Base-by-base conservation (phyloP, 192 early-diverging fungal species). In the Backusella circina region DNA sequence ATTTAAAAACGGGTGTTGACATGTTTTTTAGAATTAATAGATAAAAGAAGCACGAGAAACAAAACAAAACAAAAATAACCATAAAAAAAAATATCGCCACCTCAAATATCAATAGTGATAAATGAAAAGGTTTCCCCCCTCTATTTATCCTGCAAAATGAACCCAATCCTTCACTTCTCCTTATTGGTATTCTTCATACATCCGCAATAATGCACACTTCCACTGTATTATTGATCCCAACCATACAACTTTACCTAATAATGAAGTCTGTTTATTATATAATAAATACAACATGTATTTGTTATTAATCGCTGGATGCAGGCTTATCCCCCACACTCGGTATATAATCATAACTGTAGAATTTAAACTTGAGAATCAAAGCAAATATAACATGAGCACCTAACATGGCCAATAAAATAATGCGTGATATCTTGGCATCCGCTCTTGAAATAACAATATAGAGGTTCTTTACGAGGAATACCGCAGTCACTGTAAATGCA, bases 311-410 rank as follows among this genome's bases (percentile, higher is more conserved):
- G 32, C 7, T 44, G n/a, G 10, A 2, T 28, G 8, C 69, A 28
- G 70, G 67, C 7, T 72, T 33, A 67, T 37, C 65, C 15, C 10
- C 66, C 9, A 57, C 72, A 13, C 36, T 10, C 7, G 54, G 23
- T 28, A 30, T 61, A 36, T 79, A 74, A 61, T 75, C 65, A 57
- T 94, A 95, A 41, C 87, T 90, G 80, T 94, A 98, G 84, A 98
- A 98, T 67, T 84, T 77, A 80, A 95, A 86, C 83, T 96, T 96
- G 78, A 98, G 91, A 15, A 95, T 75, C 38, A 97, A 68, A 5
- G 90, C 88, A 70, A 95, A 85, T 39, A 89, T 81, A 7, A 86
- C 92, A 68, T 95, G 92, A 28, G 88, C 87, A 6, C 76, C 80
- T 21, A 93, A 75, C 16, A 93, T 85, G 38, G 90, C 83, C n/a